These are phyloP conservation scores for Dendrothele bispora DNA, from an alignment of 768 basidiomycete species.

Conservation along the genomic window DNA sequence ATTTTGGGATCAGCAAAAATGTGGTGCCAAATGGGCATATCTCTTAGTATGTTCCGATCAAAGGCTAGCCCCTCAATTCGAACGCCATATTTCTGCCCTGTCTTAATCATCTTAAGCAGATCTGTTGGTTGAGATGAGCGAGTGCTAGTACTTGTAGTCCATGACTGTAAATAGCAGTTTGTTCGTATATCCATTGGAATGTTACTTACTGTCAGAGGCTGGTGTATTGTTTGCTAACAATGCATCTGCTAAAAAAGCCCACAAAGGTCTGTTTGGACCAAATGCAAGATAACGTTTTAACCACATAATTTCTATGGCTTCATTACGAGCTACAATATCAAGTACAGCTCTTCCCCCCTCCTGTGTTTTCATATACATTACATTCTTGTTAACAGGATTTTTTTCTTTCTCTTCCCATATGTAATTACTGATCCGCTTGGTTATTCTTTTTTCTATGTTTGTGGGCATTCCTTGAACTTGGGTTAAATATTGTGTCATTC, in stretches of 20 bases:
- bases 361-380: background rate
- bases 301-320: conserved; percentile 7
- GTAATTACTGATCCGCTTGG: too few species aligned
- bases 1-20: background rate
- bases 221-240: background rate
- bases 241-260: background rate
- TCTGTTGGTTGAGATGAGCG: background rate
- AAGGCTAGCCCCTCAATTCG: background rate
- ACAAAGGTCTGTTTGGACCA: background rate
- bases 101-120: too few species aligned
- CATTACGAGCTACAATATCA: conserved; percentile 10
- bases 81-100: conserved; percentile 8
- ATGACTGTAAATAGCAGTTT: conserved; percentile 5
- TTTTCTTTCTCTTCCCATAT: conserved; percentile 9
- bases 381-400: background rate
- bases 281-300: conserved; percentile 5
- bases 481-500: conserved; percentile 12
- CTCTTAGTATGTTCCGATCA: background rate
- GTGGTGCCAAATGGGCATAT: conserved; percentile 15
- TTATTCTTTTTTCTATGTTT: background rate
- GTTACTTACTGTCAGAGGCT: too few species aligned
- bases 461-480: conserved; percentile 18
- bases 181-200: background rate
- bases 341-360: conserved; percentile 12
- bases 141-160: background rate